Base-by-base conservation (phyloP, 2,329 filamentous ascomycete species). In the Aspergillus terreus region DNA sequence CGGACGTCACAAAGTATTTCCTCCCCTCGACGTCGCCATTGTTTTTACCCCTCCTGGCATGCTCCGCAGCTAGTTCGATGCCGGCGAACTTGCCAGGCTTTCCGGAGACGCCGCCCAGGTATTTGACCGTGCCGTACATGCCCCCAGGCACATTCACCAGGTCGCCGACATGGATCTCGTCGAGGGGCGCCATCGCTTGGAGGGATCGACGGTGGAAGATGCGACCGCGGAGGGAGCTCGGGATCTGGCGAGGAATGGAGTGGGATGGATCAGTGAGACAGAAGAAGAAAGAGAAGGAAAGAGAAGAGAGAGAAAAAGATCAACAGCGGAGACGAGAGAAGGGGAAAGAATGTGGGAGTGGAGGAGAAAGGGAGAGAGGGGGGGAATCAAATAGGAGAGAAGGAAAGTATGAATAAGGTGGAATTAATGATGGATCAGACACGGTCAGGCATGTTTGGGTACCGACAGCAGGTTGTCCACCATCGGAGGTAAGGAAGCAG, bases 61-160 rank as follows among this genome's bases (percentile, higher is more conserved):
- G 95, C 60, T 95, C 88, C 48, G 82, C 77, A 63, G 86, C 84
- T 57, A 99, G 79, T 72, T 99, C 94, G 33, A 99, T 89, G 43
- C 94, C 94, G 30, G 90, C 91, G 77, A 99, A 99, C 17, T 83
- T 82, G 46, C 94, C 94, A 61, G 88, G 90, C 77, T 96, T 96
- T 57, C 92, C 92, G 61, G 85, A 83, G 38, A 99, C 92, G 36
- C 79, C 78, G 42, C 94, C 94, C 55, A 97, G 78, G 67, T 96
- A 99, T 68, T 88, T 92, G 59, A 97, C 86, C 2, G 84, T 87
- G 45, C 94, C 94, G 59, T 87, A 78, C 91, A 99, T 96, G 69
- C 87, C 90, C 40, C 94, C 94, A 1, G 92, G 92, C 44, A 96
- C 92, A 61, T 96, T 92, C 56, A 96, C 92, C 32, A 79, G 71